Evolutionary conservation across 2,329 filamentous ascomycete species (phyloP), one percentile per base, ranked within the genome.

Genomic region (Lasiodiplodia citricola): DNA sequence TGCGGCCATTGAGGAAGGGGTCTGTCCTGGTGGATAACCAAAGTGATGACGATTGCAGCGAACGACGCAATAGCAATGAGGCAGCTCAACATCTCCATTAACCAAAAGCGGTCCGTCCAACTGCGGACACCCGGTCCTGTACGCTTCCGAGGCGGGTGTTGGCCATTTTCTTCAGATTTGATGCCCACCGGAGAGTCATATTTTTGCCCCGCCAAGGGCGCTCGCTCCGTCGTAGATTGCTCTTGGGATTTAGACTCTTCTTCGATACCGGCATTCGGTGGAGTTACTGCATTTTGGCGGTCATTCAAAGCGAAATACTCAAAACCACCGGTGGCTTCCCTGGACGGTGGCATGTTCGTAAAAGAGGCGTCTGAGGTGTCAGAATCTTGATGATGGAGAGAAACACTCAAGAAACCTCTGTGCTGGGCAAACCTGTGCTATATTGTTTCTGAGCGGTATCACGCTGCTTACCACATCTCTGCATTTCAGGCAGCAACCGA

Each of bases 1-100:
- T 56, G 51, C 18, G 63, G 63, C 63, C 63, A 66, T 13, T 66
- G 28, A 10, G 63, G 63, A 18, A 55, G 63, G 4, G 63, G 23
- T n/a, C 35, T 21, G 4, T 35, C 50, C 18, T 66, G 18, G 31
- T 66, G 54, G 35, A 55, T 25, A 5, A 14, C 38, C 18, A 62
- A 38, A 8, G 57, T 62, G n/a, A 31, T 31, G 18, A 47, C 18
- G 4, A 28, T 66, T 4, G 62, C 44, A 7, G 31, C 50, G 3
- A 66, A 21, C 10, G 62, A 21, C 2, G 14, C 35, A 4, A 44
- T 6, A 3, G 62, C 35, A 3, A 66, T 5, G 5, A 31, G 11
- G 50, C 62, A 66, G 25, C 62, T 66, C 28, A 66, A 3, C 5
- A 66, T 44, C 14, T 66, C 62, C 35, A 66, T 6, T n/a, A n/a